Conservation (phyloP, 2,329 filamentous ascomycete species). For the Stromatinia cepivora region DNA sequence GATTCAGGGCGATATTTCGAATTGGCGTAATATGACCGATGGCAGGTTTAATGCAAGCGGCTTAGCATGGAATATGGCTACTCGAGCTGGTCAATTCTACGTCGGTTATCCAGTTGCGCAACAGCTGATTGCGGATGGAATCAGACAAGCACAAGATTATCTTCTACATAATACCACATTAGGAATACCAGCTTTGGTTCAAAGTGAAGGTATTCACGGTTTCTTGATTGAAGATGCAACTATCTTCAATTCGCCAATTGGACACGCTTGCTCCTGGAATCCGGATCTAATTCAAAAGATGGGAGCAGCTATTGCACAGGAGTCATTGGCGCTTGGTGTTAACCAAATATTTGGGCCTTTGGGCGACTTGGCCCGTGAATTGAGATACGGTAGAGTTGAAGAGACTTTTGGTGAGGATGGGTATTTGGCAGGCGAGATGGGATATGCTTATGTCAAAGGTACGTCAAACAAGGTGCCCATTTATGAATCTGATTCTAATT, state of each 20-base stretch:
- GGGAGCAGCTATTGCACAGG: slow-evolving; percentile 63
- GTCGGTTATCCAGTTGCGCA: slow-evolving; percentile 67
- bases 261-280: slow-evolving; percentile 70
- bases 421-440: slow-evolving; percentile 66
- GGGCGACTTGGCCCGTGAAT: slow-evolving; percentile 68
- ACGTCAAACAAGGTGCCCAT: slow-evolving; percentile 46
- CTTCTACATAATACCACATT: slow-evolving; percentile 64
- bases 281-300: slow-evolving; percentile 63
- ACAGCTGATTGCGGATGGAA: slow-evolving; percentile 61
- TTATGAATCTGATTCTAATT: slow-evolving; percentile 36
- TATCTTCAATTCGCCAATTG: slow-evolving; percentile 78
- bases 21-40: slow-evolving; percentile 70
- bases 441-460: slow-evolving; percentile 59
- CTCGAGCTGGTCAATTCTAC: slow-evolving; percentile 60
- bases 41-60: slow-evolving; percentile 68
- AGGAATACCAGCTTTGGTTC: slow-evolving; percentile 71
- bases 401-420: slow-evolving; percentile 72
- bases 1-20: slow-evolving; percentile 68
- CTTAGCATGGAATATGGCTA: slow-evolving; percentile 62
- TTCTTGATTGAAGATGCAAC: slow-evolving; percentile 72
- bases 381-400: slow-evolving; percentile 71
- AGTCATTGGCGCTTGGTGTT: slow-evolving; percentile 66
- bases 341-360: slow-evolving; percentile 74
- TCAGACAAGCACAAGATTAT: slow-evolving; percentile 68
- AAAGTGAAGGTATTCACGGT: slow-evolving; percentile 74